Base-by-base conservation (phyloP, 164 flowering plant genomes). In the Aristolochia fimbriata region DNA sequence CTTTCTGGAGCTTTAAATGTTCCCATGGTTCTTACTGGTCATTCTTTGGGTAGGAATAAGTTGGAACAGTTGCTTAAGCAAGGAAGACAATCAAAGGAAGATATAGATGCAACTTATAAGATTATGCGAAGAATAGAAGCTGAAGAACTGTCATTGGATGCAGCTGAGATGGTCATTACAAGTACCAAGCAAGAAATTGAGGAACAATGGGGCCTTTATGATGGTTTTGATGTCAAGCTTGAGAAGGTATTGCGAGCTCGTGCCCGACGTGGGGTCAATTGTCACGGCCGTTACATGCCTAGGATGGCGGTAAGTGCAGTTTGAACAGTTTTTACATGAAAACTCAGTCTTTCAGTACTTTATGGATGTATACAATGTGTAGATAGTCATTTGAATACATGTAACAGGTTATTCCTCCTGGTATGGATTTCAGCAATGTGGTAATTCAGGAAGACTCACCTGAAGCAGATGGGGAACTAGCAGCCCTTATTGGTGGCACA, bases 11-110 rank as follows among this genome's bases (percentile, higher is more conserved):
- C 98, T 45, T 61, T 91, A 47, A 91, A 85, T 66, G 95, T 91
- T 13, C 98, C 98, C 0, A 91, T 91, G 98, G 91, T 88, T 53
- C 70, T 91, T n/a, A 91, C 98, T 0, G 97, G 96, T 10, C 96
- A 91, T 64, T 89, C 98, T 0, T 83, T 91, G 23, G 98, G 98
- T 19, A 78, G 95, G 62, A 84, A 91, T 75, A 91, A 91, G 80
- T 74, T 88, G 17, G 98, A 91, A 60, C 98, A 88, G 64, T 96
- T 91, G 70, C 82, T 91, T 60, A 92, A 92, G 77, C 98, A 92
- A 63, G 98, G 97, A 20, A 72, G 98, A 30, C 96, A 87, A 41
- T 87, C 96, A 4, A 84, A 77, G 64, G 94, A 90, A 73, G 98
- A 92, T 62, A 92, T 89, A 50, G 86, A 92, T 70, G 77, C 93